A percentile compares a stretch with the other conserved stretches of the same genome.
phyloP scores from a whole-genome alignment of 192 early-diverging fungal genomes.

The Podila verticillata region DNA sequence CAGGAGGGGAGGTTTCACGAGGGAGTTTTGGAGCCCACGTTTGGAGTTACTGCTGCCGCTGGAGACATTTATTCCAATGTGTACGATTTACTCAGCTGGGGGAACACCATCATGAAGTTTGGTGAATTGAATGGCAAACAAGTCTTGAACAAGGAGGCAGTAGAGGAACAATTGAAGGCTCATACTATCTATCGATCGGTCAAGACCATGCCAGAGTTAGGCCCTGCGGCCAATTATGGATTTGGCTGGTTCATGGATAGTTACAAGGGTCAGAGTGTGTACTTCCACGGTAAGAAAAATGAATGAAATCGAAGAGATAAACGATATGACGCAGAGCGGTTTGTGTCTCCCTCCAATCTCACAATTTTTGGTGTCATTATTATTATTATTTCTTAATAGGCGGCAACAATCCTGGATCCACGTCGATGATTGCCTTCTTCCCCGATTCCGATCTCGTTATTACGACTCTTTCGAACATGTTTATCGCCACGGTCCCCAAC shows the following conservation, averaged over 20 bases:
- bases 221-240: slow-evolving; percentile 8
- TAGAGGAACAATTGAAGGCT: slow-evolving; percentile 7
- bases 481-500: background rate
- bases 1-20: slow-evolving; percentile 18
- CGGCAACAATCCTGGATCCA: slow-evolving; percentile 15
- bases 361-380: background rate
- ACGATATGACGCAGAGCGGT: slow-evolving; percentile 2
- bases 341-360: too few species aligned
- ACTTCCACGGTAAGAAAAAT: slow-evolving; percentile 11
- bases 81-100: slow-evolving; percentile 3
- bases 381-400: slow-evolving; percentile 6
- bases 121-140: slow-evolving; percentile 12
- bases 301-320: slow-evolving; percentile 12
- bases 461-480: slow-evolving; percentile 14
- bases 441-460: slow-evolving; percentile 28
- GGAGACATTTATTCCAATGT: slow-evolving; percentile 4
- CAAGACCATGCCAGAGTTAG: slow-evolving; percentile 8
- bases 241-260: slow-evolving; percentile 9
- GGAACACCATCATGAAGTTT: slow-evolving; percentile 9
- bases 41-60: background rate
- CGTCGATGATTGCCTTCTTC: slow-evolving; percentile 18
- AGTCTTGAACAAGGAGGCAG: slow-evolving; percentile 7
- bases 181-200: slow-evolving; percentile 4
- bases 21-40: slow-evolving; percentile 1
- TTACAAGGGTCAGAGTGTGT: slow-evolving; percentile 13